Conservation (phyloP, 2,329 filamentous ascomycete genomes). For the Ascochyta fabae region DNA sequence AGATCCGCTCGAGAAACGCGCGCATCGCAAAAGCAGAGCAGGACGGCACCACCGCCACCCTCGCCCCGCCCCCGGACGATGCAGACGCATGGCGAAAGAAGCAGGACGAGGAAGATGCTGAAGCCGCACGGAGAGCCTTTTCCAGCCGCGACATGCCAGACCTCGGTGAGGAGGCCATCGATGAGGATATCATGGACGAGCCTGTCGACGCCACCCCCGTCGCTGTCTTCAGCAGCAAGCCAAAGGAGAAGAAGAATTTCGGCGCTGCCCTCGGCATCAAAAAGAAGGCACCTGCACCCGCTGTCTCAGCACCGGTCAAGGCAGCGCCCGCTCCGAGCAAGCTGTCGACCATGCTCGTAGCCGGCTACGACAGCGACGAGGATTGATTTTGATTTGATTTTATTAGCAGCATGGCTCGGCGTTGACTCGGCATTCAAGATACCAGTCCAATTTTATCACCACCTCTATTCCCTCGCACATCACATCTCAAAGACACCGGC, state of each 20-base stretch:
- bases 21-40: slow-evolving; percentile 77
- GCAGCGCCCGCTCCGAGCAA: slow-evolving; percentile 23
- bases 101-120: slow-evolving; percentile 81
- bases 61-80: slow-evolving; percentile 58
- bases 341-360: slow-evolving; percentile 34
- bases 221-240: slow-evolving; percentile 73
- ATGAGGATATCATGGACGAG: slow-evolving; percentile 51
- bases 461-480: not conserved
- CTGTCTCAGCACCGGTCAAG: slow-evolving; percentile 16
- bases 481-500: not conserved
- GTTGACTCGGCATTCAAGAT: not conserved
- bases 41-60: slow-evolving; percentile 63
- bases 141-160: slow-evolving; percentile 49
- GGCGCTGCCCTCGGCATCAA: slow-evolving; percentile 81
- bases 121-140: slow-evolving; percentile 81
- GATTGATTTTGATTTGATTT: not conserved
- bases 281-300: slow-evolving; percentile 40
- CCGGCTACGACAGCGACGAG: slow-evolving; percentile 40
- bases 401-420: not conserved
- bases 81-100: slow-evolving; percentile 64
- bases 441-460: slow-evolving; percentile 2
- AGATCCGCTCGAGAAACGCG: slow-evolving; percentile 91
- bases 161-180: slow-evolving; percentile 61
- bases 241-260: slow-evolving; percentile 88
- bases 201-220: slow-evolving; percentile 45